phyloP scores from a whole-genome alignment of 2,329 filamentous ascomycete genomes.

The Capronia coronata region DNA sequence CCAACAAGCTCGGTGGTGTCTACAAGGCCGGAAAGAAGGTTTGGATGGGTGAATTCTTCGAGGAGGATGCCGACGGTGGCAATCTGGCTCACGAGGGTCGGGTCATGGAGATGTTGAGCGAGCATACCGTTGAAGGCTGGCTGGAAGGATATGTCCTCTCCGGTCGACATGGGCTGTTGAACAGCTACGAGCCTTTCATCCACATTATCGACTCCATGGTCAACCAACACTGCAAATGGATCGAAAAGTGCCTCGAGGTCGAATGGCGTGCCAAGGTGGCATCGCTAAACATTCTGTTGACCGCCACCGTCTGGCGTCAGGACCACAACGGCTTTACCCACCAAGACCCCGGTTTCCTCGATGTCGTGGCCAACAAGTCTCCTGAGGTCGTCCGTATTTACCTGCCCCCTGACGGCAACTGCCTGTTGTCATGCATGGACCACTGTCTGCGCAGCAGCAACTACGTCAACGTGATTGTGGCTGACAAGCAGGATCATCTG shows the following conservation, averaged over 20 bases:
- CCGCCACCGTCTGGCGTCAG: constrained; percentile 72
- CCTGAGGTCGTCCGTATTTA: constrained; percentile 76
- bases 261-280: constrained; percentile 68
- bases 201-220: constrained; percentile 82
- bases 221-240: constrained; percentile 80
- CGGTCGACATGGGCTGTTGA: constrained; percentile 68
- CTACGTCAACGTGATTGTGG: constrained; percentile 75
- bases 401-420: constrained; percentile 73
- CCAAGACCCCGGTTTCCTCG: constrained; percentile 73
- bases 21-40: constrained; percentile 72
- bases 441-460: constrained; percentile 67
- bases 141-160: constrained; percentile 71
- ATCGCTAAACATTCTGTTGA: constrained; percentile 73
- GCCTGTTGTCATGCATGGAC: constrained; percentile 66
- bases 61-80: constrained; percentile 67
- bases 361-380: constrained; percentile 72
- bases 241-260: constrained; percentile 73
- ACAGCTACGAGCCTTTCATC: constrained; percentile 77
- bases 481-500: constrained; percentile 72
- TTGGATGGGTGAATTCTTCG: constrained; percentile 72
- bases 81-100: constrained; percentile 63
- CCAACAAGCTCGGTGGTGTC: constrained; percentile 67
- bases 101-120: constrained; percentile 79
- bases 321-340: constrained; percentile 81
- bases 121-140: constrained; percentile 75